Conservation (phyloP, 176 grass and related monocot genomes). For the Musa acuminata region DNA sequence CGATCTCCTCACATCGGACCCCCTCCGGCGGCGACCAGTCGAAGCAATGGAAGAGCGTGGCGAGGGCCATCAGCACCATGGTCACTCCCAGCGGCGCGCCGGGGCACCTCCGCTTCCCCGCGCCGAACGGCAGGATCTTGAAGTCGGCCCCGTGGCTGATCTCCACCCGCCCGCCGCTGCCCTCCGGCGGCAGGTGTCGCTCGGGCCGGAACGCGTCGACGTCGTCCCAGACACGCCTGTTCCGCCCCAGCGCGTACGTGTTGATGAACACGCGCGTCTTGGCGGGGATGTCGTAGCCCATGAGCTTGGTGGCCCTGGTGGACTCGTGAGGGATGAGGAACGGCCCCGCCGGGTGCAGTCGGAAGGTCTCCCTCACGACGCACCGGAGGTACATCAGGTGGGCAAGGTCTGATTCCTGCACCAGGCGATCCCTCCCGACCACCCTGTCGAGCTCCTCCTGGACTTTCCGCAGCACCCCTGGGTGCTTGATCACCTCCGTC, state of each 20-base stretch:
- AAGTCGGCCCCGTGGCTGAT: conserved; percentile 78
- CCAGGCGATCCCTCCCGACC: conserved; percentile 45
- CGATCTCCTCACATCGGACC: conserved; percentile 48
- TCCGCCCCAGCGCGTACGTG: conserved; percentile 70
- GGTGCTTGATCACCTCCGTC: conserved; percentile 82
- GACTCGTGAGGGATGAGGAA: conserved; percentile 85
- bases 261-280: conserved; percentile 86
- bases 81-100: conserved; percentile 58
- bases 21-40: conserved; percentile 69
- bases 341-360: conserved; percentile 69
- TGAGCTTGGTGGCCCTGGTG: conserved; percentile 53
- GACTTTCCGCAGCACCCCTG: conserved; percentile 44
- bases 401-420: conserved; percentile 45
- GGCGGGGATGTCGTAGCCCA: conserved; percentile 74
- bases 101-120: conserved; percentile 82
- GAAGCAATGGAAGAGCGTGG: conserved; percentile 90
- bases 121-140: conserved; percentile 76
- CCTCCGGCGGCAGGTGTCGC: conserved; percentile 37
- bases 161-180: conserved; percentile 37
- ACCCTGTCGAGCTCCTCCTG: conserved; percentile 70
- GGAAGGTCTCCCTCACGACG: conserved; percentile 72
- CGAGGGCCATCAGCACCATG: conserved; percentile 79
- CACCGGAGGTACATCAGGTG: conserved; percentile 67
- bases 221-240: conserved; percentile 50
- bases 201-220: conserved; percentile 64